Percentiles rank a stretch among this genome's conserved stretches.
These are phyloP conservation scores for Persicaria maculosa DNA, from an alignment of 148 eudicot genomes.

Conservation along the genomic window DNA sequence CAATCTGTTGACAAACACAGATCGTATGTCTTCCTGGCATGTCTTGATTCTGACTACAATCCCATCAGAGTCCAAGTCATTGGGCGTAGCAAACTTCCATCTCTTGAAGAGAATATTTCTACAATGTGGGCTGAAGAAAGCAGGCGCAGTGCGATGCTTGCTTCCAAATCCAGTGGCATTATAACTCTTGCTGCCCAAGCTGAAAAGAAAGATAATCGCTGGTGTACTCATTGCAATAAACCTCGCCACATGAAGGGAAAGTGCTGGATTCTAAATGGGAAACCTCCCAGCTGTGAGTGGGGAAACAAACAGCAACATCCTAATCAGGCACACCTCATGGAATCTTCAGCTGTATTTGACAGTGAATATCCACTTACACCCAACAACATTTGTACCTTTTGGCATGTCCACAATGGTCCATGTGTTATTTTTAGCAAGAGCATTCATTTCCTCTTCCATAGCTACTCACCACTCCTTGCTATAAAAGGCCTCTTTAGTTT, in stretches of 20 bases:
- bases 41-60: neutral
- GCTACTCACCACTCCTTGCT: neutral
- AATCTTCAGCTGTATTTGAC: neutral
- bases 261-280: too few relatives aligned
- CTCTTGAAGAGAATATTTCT: neutral
- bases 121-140: neutral
- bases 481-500: neutral
- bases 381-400: neutral
- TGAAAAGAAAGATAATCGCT: too few relatives aligned
- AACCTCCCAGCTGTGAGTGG: too few relatives aligned
- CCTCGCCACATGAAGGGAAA: too few relatives aligned
- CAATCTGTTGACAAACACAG: too few relatives aligned
- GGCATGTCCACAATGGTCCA: neutral
- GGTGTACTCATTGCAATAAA: too few relatives aligned
- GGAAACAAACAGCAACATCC: too few relatives aligned
- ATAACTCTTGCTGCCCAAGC: neutral
- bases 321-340: too few relatives aligned
- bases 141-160: neutral
- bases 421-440: neutral
- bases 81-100: neutral
- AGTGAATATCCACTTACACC: neutral
- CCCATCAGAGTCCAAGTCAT: neutral
- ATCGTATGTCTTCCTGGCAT: neutral
- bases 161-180: neutral
- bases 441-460: neutral